Evolutionary conservation across 2,329 filamentous ascomycete species (phyloP), one percentile per base, ranked within the genome.

Genomic region (Alternaria tenuissima): DNA sequence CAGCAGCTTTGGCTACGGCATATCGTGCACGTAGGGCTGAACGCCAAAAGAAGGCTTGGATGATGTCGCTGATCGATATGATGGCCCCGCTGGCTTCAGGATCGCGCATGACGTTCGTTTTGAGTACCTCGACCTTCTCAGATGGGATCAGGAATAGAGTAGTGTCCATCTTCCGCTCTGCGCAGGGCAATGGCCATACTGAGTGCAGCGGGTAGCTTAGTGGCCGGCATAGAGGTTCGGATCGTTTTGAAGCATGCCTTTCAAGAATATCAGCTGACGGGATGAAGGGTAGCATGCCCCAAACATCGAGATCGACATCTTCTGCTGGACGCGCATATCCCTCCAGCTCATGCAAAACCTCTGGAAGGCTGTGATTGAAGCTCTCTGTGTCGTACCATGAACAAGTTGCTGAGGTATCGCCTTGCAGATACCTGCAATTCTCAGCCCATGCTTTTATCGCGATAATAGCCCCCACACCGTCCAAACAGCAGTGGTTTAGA

Each of bases 41-140:
- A 0, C 78, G 74, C 80, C 80, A 81, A 59, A 80, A 74, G 49
- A 81, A 78, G 0, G 80, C 80, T 59, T 81, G 77, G 2, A 81
- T 63, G 8, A 80, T 78, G 43, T 81, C 80, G 57, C 73, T 80
- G 24, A 78, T 64, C 0, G 79, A 80, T 0, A 71, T 65, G 16
- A 61, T 61, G 7, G 64, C 55, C 0, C 68, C 67, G 22, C 75
- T 72, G 3, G 70, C 64, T 11, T 54, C 61, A 5, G 52, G 63
- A 38, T 76, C 71, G 0, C 61, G 59, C 0, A 70, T 12, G 0
- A 77, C 71, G 2, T 79, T 67, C 11, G 73, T 59, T 54, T 78
- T 76, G 34, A 80, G 57, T 42, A 59, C 36, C 26, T 69, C 55
- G 12, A 72, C 20, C 1, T 72, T 79, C 4, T 76, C 72, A 7